These are phyloP conservation scores for Auxenochlorella protothecoides DNA, from an alignment of 139 green algal genomes.

Conservation along the genomic window DNA sequence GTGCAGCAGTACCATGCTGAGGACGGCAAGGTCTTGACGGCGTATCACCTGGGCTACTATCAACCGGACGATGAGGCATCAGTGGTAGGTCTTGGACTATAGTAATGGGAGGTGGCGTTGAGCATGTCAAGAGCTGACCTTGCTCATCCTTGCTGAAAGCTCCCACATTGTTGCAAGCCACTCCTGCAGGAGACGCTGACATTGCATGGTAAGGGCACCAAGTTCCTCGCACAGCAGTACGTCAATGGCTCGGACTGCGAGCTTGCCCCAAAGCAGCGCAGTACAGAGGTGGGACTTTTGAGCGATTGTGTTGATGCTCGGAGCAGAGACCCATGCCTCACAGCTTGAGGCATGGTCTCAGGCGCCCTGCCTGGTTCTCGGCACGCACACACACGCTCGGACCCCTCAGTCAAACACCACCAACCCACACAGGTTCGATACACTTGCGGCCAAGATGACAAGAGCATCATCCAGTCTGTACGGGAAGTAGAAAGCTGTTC, in stretches of 20 bases:
- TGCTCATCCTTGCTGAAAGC: constrained; percentile 1
- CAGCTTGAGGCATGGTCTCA: too few species aligned
- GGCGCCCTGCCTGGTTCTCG: too few species aligned
- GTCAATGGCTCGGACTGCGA: constrained; percentile 49
- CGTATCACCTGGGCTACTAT: constrained; percentile 49
- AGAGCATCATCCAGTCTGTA: constrained; percentile 32
- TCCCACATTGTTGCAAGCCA: background rate
- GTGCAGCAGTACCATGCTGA: constrained; percentile 68
- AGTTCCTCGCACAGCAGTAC: constrained; percentile 58
- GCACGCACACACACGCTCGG: too few species aligned
- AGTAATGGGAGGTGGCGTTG: constrained; percentile 25
- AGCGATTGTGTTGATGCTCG: background rate
- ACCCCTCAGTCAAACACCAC: background rate
- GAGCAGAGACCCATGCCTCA: too few species aligned
- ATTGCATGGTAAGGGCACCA: background rate
- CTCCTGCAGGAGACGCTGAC: constrained; percentile 9
- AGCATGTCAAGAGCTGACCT: background rate
- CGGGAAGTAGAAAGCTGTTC: constrained; percentile 68
- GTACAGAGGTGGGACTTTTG: constrained; percentile 41
- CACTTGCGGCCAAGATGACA: constrained; percentile 31
- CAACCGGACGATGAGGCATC: constrained; percentile 2
- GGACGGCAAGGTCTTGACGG: constrained; percentile 8
- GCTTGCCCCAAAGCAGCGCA: constrained; percentile 35
- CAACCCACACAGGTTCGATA: constrained; percentile 46
- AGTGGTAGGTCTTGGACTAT: constrained; percentile 18